Base-by-base conservation (phyloP, 805 yeast species). In the Candida mattraensis region DNA sequence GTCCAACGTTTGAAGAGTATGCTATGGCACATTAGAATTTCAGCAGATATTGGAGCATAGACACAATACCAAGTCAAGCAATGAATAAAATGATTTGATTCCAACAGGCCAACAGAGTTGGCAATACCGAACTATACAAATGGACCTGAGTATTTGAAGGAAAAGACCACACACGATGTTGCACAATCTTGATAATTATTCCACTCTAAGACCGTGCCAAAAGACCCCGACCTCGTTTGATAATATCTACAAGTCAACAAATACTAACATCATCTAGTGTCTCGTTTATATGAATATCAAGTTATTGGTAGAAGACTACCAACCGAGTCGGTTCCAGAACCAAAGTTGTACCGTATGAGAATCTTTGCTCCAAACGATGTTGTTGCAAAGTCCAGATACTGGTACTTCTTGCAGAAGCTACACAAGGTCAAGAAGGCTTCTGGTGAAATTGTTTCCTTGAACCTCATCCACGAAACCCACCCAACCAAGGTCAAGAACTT, bases 261-360 rank as follows among this genome's bases (percentile, higher is more conserved):
- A n/a, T 36, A 39, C 42, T 37, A 33, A 39, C 31, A 33, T 25
- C 7, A 30, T 41, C 24, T 47, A 77, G 83, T 88, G 96, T 85
- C 96, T 77, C 88, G 93, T 81, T 84, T 89, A 74, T 85, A 83
- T 81, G 98, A 91, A 83, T 91, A 89, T 80, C 96, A 93, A 83
- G 97, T 93, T 72, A 93, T 93, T 75, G 99, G 99, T 77, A 96
- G 99, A 78, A 95, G 93, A 79, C 87, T 93, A 74, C 99, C 99
- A 62, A 88, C 96, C 67, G 98, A 88, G 76, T 76, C 89, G 64
- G 96, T 86, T 67, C 96, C 98, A 66, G 96, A 89, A 78, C 99
- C 99, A 74, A 93, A 91, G 83, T 87, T 93, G 77, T 93, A 83
- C 95, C 87, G 99, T 74, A 93, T 93, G 98, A 88, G 96, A 82